A percentile compares a stretch with the other conserved stretches of the same genome.
phyloP scores from a whole-genome alignment of 768 basidiomycete genomes.

The Mycena galericulata region DNA sequence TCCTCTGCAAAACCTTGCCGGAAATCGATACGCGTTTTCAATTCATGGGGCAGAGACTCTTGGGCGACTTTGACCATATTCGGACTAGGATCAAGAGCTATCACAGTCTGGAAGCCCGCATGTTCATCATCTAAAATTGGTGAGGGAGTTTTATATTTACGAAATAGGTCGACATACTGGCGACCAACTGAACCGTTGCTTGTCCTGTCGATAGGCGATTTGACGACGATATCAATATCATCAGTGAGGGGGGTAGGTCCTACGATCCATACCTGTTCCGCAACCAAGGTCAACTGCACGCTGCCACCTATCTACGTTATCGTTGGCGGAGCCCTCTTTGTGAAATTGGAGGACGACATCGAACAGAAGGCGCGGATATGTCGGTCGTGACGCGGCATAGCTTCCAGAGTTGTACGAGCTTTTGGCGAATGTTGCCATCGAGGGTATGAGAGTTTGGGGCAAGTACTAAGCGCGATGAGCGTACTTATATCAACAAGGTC shows the following conservation, averaged over 20 bases:
- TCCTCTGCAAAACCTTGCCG: constrained; percentile 64
- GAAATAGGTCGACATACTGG: neutral
- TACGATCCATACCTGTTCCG: constrained; percentile 75
- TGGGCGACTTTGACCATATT: constrained; percentile 75
- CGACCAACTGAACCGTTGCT: constrained; percentile 25
- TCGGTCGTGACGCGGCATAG: constrained; percentile 79
- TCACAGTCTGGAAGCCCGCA: constrained; percentile 62
- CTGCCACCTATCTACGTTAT: constrained; percentile 51
- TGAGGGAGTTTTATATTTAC: neutral
- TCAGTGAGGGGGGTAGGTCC: too few relatives aligned
- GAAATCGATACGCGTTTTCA: constrained; percentile 39
- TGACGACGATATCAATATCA: neutral
- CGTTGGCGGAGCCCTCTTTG: constrained; percentile 12
- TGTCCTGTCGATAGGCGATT: constrained; percentile 6
- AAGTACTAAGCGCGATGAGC: too few relatives aligned
- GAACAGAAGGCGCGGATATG: constrained; percentile 76
- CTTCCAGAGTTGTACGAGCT: constrained; percentile 71
- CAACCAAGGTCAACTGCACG: constrained; percentile 83
- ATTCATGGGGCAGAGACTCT: constrained; percentile 26
- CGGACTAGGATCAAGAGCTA: constrained; percentile 79
- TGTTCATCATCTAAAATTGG: constrained; percentile 1
- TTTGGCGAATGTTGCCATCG: constrained; percentile 84
- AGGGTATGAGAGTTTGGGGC: neutral
- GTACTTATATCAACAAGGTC: too few relatives aligned
- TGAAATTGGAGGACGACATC: constrained; percentile 61